Base-by-base conservation (phyloP, 2,329 filamentous ascomycete species). In the Trichoderma afroharzianum region DNA sequence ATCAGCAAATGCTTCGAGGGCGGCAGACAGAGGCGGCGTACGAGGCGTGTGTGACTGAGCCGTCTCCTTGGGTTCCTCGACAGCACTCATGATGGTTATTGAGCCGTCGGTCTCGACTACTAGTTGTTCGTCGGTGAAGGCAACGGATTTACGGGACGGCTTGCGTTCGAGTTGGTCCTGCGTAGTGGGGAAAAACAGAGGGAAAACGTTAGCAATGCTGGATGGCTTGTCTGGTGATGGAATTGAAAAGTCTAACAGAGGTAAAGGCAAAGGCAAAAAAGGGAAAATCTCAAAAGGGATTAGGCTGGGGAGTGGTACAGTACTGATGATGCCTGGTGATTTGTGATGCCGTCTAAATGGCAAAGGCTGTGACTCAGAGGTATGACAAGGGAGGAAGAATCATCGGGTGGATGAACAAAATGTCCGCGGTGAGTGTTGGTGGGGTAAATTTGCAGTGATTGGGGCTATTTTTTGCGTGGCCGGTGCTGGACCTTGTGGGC, bases 61-160 rank as follows among this genome's bases (percentile, higher is more conserved):
- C 78, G 92, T 93, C 76, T 92, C 89, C 85, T 94, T 94, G 74
- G 92, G 87, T 78, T 93, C 92, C 78, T 92, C 90, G 77, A 88
- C 87, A 76, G 91, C 88, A 81, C 93, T 90, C 81, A 90, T 87
- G 83, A 92, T 91, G 78, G 89, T 93, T 80, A 98, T 90, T 80
- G 91, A 90, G 78, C 95, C 95, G 87, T 97, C 93, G 83, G 90
- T 89, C 85, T 97, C 93, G 81, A 98, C 95, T 78, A 97, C 90
- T 76, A 93, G 88, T 78, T 93, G 89, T 79, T 93, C 93, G 83
- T 96, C 93, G 81, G 92, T 95, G 83, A 98, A 98, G 75, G 94
- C 91, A 79, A 98, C 95, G 61, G 94, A 97, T 85, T 98, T 97
- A 84, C 95, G 92, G 79, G 92, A 90, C 18, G 67, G 18, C 83